Evolutionary conservation across 352 stramenopile genomes (phyloP), one percentile per base, ranked within the genome.

Genomic region (Phytophthora constricta): DNA sequence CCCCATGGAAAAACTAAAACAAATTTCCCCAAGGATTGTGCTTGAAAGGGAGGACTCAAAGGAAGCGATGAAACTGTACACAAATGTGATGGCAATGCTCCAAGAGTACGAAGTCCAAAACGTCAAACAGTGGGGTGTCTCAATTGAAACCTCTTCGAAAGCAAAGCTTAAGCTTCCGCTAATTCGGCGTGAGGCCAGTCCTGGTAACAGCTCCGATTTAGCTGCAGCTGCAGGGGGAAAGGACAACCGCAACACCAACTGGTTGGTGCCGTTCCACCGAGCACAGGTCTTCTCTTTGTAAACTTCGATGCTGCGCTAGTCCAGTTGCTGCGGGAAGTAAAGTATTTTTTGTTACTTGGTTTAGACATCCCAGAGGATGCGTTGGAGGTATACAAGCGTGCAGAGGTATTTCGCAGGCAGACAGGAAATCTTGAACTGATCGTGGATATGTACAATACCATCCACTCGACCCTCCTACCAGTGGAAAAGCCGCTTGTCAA

Each of bases 401-500:
- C 87, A n/a, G 93, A 98, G 60, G 72, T 97, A 10, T 98, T 98
- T 68, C 79, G 92, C 3, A 72, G 91, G 2, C 92, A 98, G 52
- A 98, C 90, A 1, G 91, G 91, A 1, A 98, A 98, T 59, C 57
- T 98, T 4, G 94, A 97, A 48, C 76, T 98, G 27, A 97, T 98
- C 33, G 90, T 98, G 9, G 89, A 98, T 54, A 92, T 97, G 76
- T 97, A 98, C 78, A 98, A 98, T 74, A 90, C 76, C 14, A 94
- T 98, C 33, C 88, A 97, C 43, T 79, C 74, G 19, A 92, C 80
- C 0, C 47, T 98, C 2, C 68, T 98, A 5, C 84, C 91, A 0
- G 94, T 98, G 0, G 94, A 98, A 68, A 75, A 82, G 33, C 92
- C 94, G 4, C 82, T 98, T 1, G 81, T 98, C 0, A 93, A 92